Evolutionary conservation across 1,139 yeast genomes (phyloP).

Genomic region (Debaryomyces coudertii): DNA sequence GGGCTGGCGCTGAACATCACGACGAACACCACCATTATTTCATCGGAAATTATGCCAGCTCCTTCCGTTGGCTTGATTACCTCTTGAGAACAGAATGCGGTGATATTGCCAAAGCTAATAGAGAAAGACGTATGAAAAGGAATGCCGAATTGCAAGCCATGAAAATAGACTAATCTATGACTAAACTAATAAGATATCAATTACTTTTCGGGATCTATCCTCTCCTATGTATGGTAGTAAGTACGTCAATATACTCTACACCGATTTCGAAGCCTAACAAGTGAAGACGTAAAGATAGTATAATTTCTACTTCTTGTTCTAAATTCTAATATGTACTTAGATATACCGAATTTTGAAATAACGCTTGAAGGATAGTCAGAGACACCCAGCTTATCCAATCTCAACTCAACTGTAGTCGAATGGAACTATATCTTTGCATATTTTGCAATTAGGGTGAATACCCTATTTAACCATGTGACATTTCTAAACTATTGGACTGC

Average conservation of each 20-base stretch:
- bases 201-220: background rate
- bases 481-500: background rate
- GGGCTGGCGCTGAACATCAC: slow-evolving; percentile 99
- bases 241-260: background rate
- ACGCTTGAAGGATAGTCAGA: too few relatives aligned
- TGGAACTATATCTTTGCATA: background rate
- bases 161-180: background rate
- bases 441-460: slow-evolving; percentile 10
- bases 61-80: slow-evolving; percentile 94
- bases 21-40: slow-evolving; percentile 95
- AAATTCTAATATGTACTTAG: too few relatives aligned
- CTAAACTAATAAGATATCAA: background rate
- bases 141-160: slow-evolving; percentile 42
- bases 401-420: background rate
- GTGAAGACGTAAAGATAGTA: too few relatives aligned
- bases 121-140: slow-evolving; percentile 59
- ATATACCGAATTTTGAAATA: too few relatives aligned
- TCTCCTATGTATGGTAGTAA: background rate
- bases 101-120: slow-evolving; percentile 59
- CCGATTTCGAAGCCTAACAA: background rate
- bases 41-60: slow-evolving; percentile 89
- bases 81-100: slow-evolving; percentile 84
- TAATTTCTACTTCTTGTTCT: too few relatives aligned
- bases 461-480: slow-evolving; percentile 4
- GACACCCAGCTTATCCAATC: background rate